phyloP scores from a whole-genome alignment of 768 basidiomycete species.

The Calocybe gangraenosa region DNA sequence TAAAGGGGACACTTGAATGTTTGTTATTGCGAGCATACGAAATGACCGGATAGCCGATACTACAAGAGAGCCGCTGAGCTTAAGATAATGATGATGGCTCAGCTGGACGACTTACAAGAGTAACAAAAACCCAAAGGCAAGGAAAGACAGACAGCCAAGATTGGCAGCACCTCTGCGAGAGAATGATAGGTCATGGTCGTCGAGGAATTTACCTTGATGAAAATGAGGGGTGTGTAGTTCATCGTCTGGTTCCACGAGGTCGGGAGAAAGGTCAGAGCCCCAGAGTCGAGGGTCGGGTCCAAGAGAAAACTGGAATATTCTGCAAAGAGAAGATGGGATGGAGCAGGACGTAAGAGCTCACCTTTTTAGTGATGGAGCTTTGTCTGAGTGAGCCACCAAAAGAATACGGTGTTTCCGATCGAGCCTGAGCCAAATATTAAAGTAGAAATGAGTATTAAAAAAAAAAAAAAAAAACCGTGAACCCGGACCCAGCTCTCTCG shows the following conservation, averaged over 20 bases:
- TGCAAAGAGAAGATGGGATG: not conserved
- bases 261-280: constrained; percentile 56
- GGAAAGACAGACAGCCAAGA: constrained; percentile 60
- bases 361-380: constrained; percentile 43
- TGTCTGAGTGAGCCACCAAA: constrained; percentile 35
- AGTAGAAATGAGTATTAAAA: not conserved
- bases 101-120: constrained; percentile 49
- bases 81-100: not conserved
- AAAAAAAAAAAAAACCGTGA: not conserved
- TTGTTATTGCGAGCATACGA: constrained; percentile 17
- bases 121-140: constrained; percentile 42
- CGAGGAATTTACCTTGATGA: constrained; percentile 21
- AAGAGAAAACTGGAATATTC: constrained; percentile 48
- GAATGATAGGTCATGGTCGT: constrained; percentile 38
- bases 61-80: constrained; percentile 12
- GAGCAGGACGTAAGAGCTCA: constrained; percentile 15
- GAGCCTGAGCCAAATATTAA: constrained; percentile 14
- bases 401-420: constrained; percentile 43
- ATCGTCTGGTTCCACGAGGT: constrained; percentile 63
- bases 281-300: constrained; percentile 63
- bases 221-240: constrained; percentile 65
- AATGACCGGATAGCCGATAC: constrained; percentile 47
- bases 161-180: constrained; percentile 66
- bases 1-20: constrained; percentile 17
- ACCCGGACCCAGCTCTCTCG: constrained; percentile 37